Evolutionary conservation across 2,329 filamentous ascomycete species (phyloP), one percentile per base, ranked within the genome.

Genomic region (Epichloe scottii): DNA sequence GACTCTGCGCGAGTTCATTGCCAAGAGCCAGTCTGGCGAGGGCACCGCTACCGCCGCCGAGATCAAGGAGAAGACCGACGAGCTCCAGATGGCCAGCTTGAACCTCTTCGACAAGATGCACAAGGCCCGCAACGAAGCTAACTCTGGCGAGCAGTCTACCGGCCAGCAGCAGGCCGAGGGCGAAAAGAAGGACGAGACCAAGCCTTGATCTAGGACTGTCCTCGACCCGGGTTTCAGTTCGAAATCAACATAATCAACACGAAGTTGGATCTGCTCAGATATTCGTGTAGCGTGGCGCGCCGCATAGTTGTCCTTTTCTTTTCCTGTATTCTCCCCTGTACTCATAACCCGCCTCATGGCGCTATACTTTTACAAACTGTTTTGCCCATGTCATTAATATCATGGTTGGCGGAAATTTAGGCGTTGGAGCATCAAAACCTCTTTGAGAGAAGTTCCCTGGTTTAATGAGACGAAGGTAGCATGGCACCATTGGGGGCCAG

Each of bases 91-190:
- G 69, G 88, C 91, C 60, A 91, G 86, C 72, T 78, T 98, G 74
- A 95, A 87, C 75, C 84, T 97, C 65, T 97, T 98, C 71, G 93
- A 97, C 78, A 96, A 97, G 86, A 95, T 98, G 88, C 91, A 98
- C 87, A 94, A 95, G 80, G 89, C 91, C 60, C 85, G 88, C 62
- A 70, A 73, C 60, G 86, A 90, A 75, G 76, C 76, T 61, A 69
- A 75, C 64, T 58, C 62, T 53, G 71, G 76, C 66, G 71, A 79
- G 66, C 71, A 78, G 64, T 58, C 66, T 62, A 71, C 62, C 60
- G 69, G 63, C 68, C 61, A 73, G 62, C 70, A 75, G 71, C 69
- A 71, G 62, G 63, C 78, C 55, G 82, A 87, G 68, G 82, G 77
- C 59, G 82, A 89, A 75, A 87, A 87, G 78, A 89, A 89, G 81